phyloP scores from a whole-genome alignment of 2,329 filamentous ascomycete species.

The Zasmidium citrigriseum region DNA sequence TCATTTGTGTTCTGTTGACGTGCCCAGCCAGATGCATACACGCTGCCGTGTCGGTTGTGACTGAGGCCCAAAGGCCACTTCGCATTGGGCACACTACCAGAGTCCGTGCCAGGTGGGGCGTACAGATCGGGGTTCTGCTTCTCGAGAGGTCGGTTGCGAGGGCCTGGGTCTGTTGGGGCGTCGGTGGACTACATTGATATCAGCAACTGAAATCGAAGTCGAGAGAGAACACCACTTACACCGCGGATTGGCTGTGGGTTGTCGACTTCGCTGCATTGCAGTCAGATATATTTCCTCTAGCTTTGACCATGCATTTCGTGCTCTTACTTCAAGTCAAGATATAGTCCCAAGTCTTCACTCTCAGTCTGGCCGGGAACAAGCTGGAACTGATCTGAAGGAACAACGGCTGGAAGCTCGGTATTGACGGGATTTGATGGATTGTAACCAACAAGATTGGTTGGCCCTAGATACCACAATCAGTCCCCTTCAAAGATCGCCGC shows the following conservation, averaged over 20 bases:
- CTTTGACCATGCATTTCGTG: not conserved
- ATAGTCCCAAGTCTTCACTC: constrained; percentile 39
- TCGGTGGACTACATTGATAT: too few species aligned
- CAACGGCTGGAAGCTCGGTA: not conserved
- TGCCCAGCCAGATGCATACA: constrained; percentile 42
- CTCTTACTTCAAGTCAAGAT: constrained; percentile 34
- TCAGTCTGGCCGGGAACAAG: constrained; percentile 38
- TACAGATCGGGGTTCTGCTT: constrained; percentile 42
- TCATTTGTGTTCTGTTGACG: constrained; percentile 41
- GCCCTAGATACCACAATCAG: not conserved
- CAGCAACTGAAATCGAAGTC: too few species aligned
- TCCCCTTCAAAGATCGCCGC: not conserved
- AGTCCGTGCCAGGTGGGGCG: constrained; percentile 39
- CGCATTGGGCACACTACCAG: constrained; percentile 38
- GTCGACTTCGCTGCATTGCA: constrained; percentile 29
- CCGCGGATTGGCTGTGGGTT: constrained; percentile 44
- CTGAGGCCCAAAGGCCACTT: constrained; percentile 39
- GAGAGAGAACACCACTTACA: constrained; percentile 4
- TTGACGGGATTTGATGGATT: constrained; percentile 1
- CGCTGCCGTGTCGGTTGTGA: constrained; percentile 39
- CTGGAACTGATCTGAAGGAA: constrained; percentile 17
- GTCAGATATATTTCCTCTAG: not conserved
- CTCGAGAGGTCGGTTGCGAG: constrained; percentile 36
- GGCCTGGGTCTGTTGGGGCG: constrained; percentile 40
- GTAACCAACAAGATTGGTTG: constrained; percentile 1